phyloP scores from a whole-genome alignment of 2,329 filamentous ascomycete genomes.

The Claviceps pazoutovae region DNA sequence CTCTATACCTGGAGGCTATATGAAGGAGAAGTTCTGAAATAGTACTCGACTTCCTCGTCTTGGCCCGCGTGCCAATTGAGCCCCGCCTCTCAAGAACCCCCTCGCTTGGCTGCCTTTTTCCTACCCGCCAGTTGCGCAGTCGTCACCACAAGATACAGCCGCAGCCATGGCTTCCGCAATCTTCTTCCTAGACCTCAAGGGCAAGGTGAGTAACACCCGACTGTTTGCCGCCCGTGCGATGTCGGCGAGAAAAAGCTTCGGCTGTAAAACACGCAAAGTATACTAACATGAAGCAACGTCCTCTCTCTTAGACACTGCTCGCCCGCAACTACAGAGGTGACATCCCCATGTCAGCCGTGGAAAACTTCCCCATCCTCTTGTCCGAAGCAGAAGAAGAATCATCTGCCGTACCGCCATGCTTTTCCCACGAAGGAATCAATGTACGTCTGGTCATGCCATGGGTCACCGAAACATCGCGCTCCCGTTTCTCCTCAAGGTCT shows the following conservation, averaged over 20 bases:
- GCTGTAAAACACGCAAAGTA: not conserved
- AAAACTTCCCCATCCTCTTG: slow-evolving; percentile 90
- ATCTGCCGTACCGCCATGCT: slow-evolving; percentile 91
- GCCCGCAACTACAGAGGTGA: slow-evolving; percentile 97
- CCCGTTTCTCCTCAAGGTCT: not conserved
- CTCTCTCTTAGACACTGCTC: slow-evolving; percentile 64
- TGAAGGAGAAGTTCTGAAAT: not conserved
- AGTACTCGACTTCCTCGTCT: slow-evolving; percentile 4
- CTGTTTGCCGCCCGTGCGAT: not conserved
- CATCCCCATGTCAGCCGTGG: slow-evolving; percentile 97
- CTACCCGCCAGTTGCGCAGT: not conserved
- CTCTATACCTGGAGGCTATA: not conserved
- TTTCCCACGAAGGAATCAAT: slow-evolving; percentile 97
- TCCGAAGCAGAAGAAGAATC: slow-evolving; percentile 99
- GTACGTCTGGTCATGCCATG: slow-evolving; percentile 36
- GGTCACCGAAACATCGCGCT: not conserved
- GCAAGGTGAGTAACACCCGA: slow-evolving; percentile 56
- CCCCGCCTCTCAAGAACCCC: slow-evolving; percentile 1
- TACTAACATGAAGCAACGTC: not conserved
- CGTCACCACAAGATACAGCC: not conserved
- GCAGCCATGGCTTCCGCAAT: slow-evolving; percentile 80
- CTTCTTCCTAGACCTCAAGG: slow-evolving; percentile 99
- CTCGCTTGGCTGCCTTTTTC: not conserved
- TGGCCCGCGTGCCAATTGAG: slow-evolving; percentile 16
- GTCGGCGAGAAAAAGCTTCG: not conserved